phyloP scores from a whole-genome alignment of 2,329 filamentous ascomycete genomes.

The Calonectria pseudoturangicola region DNA sequence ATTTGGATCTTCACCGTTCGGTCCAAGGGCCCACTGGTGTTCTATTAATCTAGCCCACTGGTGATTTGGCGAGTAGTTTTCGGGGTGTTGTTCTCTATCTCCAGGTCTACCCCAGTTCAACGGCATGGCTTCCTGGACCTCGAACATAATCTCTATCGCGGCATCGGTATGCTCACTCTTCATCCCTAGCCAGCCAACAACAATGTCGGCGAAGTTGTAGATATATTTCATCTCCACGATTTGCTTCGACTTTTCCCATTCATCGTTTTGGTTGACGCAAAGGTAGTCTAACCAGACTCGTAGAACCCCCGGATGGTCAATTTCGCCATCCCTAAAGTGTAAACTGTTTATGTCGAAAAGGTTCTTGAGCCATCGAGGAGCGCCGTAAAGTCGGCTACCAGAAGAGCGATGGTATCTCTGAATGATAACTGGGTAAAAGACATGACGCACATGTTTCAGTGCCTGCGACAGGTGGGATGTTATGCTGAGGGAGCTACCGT shows the following conservation, averaged over 20 bases:
- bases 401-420: slow-evolving; percentile 46
- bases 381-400: slow-evolving; percentile 36
- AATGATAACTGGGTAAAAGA: slow-evolving; percentile 56
- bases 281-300: slow-evolving; percentile 58
- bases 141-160: slow-evolving; percentile 52
- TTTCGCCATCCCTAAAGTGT: slow-evolving; percentile 42
- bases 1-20: slow-evolving; percentile 49
- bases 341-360: slow-evolving; percentile 30
- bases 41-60: slow-evolving; percentile 56
- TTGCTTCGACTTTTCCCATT: slow-evolving; percentile 54
- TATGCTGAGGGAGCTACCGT: slow-evolving; percentile 52
- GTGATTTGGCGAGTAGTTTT: slow-evolving; percentile 59
- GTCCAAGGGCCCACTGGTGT: slow-evolving; percentile 48
- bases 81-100: slow-evolving; percentile 57
- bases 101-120: slow-evolving; percentile 58
- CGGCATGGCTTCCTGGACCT: slow-evolving; percentile 58
- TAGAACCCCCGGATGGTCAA: slow-evolving; percentile 41
- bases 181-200: slow-evolving; percentile 59
- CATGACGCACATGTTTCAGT: slow-evolving; percentile 57
- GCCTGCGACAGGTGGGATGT: slow-evolving; percentile 56
- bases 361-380: slow-evolving; percentile 42
- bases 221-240: slow-evolving; percentile 55
- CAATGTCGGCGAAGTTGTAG: slow-evolving; percentile 56
- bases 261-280: slow-evolving; percentile 55
- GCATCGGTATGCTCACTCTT: slow-evolving; percentile 55